Base-by-base conservation (phyloP, 805 yeast species). In the Barnettozyma sucrosica region DNA sequence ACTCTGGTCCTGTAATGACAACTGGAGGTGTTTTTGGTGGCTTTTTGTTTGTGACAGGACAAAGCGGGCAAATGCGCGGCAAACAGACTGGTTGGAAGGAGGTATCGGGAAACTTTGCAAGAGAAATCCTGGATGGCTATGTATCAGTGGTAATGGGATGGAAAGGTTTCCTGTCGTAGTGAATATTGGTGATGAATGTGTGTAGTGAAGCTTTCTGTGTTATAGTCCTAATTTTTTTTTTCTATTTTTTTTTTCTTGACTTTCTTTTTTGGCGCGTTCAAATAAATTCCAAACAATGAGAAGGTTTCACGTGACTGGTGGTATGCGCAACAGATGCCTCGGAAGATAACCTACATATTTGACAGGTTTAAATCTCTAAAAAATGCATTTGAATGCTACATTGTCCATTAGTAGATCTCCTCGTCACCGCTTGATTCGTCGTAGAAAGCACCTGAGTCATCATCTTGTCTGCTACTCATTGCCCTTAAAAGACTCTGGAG, bases 241-340 rank as follows among this genome's bases (percentile, higher is more conserved):
- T 34, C 21, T 34, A 34, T 34, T 44, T 39, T 45, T 45, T 45
- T 45, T 38, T 45, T 32, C 23, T n/a, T 10, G 21, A 20, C 36
- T 38, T 38, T 45, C 39, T 39, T 38, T 42, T 42, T 42, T 28
- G 37, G 37, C 20, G 21, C 19, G 26, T 36, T 36, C 16, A 7
- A 19, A 25, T 3, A n/a, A 25, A 24, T 41, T 41, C 25, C 26
- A 26, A 28, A 41, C 24, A 26, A 28, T 16, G 34, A 41, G 25
- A 2, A 5, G 8, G 7, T 24, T 11, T 28, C 43, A 41, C 43
- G 34, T 41, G 43, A 39, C 13, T 14, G 5, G 21, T 10, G 43
- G 43, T 28, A 28, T 10, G 42, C 26, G 26, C 34, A 36, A 41
- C 43, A 41, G 11, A 6, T 10, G 18, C 37, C 13, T 13, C 16